A percentile compares a stretch with the other conserved stretches of the same genome.
These are phyloP conservation scores for Euphorbia schlechtendalii DNA, from an alignment of 441 rosid genomes.

Conservation along the genomic window DNA sequence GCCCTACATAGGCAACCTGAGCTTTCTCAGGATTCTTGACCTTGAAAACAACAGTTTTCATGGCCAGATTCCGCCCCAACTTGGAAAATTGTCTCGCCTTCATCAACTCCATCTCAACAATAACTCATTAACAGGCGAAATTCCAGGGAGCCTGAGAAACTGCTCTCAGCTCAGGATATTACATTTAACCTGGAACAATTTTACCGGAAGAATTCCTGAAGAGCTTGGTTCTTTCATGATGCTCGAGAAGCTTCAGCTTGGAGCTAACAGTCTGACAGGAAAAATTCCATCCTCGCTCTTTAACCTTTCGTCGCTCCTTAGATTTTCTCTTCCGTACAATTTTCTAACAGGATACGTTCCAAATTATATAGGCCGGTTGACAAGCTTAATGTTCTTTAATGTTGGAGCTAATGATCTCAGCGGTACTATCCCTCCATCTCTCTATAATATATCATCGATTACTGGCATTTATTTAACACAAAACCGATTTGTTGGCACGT, in stretches of 20 bases:
- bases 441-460: neutral
- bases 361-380: neutral
- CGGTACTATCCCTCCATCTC: constrained; percentile 6
- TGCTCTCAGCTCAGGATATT: neutral
- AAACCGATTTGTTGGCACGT: neutral
- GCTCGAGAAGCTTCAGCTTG: neutral
- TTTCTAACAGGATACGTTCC: constrained; percentile 5
- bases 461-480: neutral
- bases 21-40: neutral
- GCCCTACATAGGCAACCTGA: neutral
- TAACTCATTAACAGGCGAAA: neutral
- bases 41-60: constrained; percentile 1
- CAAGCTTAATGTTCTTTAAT: neutral
- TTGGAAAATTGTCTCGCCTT: neutral
- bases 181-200: neutral
- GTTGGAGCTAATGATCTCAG: neutral
- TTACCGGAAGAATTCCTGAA: constrained; percentile 1
- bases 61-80: neutral
- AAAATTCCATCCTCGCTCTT: neutral
- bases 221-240: constrained; percentile 3
- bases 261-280: neutral
- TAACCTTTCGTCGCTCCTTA: constrained; percentile 4
- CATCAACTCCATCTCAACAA: neutral
- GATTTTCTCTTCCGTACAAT: neutral
- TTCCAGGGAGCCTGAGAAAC: neutral